Base-by-base conservation (phyloP, 2,329 filamentous ascomycete genomes). In the Stagonosporopsis rhizophila region DNA sequence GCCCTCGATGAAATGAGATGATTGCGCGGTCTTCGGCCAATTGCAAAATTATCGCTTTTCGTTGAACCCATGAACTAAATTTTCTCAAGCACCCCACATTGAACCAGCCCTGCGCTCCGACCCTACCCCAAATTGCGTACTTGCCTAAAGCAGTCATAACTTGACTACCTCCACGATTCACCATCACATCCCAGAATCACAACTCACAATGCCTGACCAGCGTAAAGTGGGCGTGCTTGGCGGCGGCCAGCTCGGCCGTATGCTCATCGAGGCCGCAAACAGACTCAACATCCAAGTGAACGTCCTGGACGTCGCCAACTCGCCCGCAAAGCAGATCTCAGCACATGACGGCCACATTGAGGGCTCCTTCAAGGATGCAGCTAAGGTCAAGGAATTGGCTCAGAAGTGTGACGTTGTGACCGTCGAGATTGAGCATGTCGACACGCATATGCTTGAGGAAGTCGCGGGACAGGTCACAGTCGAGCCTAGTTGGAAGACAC, bases 381-480 rank as follows among this genome's bases (percentile, higher is more conserved):
- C 85, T 30, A 89, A 90, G 62, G 92, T 98, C 62, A 86, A 87
- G 39, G 83, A 91, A 74, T 82, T 98, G n/a, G 92, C 94, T 2
- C 79, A 84, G 35, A 79, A 82, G 30, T 92, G 88, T 67, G 91
- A 96, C 73, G 86, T 96, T 15, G 81, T 97, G 59, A 97, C 92
- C 0, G 91, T 96, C 14, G 94, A 98, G 77, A 97, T 96, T 62
- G 94, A 98, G 81, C 94, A 97, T 77, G 89, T 97, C 56, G 87
- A 97, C 75, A 95, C 92, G n/a, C 82, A 91, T 49, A 89, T 95
- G 22, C 84, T 97, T 4, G 91, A 96, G 77, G 90, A 96, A 71
- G 87, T 97, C 54, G 86, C 85, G 4, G 85, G 85, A 15, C 80
- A 82, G 49, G 86, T 88, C 30, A 86, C 89, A 4, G 80, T 87